Base-by-base conservation (phyloP, 768 basidiomycete species). In the Suillus americanus region DNA sequence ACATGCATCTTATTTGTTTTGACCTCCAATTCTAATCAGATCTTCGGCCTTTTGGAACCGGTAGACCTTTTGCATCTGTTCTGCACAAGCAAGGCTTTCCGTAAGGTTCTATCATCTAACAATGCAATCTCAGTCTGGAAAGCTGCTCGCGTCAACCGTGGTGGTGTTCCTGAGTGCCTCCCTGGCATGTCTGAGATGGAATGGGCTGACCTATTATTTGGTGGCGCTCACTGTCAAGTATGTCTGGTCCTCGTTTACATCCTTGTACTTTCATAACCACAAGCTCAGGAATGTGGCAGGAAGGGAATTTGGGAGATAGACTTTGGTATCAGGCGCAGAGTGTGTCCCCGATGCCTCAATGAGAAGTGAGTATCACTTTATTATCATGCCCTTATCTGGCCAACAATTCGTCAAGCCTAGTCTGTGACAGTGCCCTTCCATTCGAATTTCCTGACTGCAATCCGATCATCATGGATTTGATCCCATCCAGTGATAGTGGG, bases 401-500 rank as follows among this genome's bases (percentile, higher is more conserved):
- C 40, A 70, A 77, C 8, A 68, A 66, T 13, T 63, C 60, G n/a
- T 66, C 62, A n/a, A 72, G 67, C 14, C 23, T 61, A 1, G 28
- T 57, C 13, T 37, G 18, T 13, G 6, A 30, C 5, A 1, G 2
- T 0, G 10, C 3, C 20, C 75, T 75, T 64, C 43, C 55, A 8
- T 60, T 4, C 0, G 28, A 48, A 4, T 79, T 72, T 62, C 74
- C 78, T 3, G 64, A 69, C 16, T 67, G 68, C 25, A 71, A 78
- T 18, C 37, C 40, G 8, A 61, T 64, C 5, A 65, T 79, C 16
- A 59, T 79, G 10, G 68, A 75, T 5, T 66, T 79, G n/a, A 63
- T 78, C n/a, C 75, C 72, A 8, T 68, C 73, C 62, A 79, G 76
- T 1, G 67, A 75, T 37, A 57, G 79, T 80, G 56, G 46, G 66